These are phyloP conservation scores for Metarhizium album DNA, from an alignment of 2,329 filamentous ascomycete species.

Conservation along the genomic window DNA sequence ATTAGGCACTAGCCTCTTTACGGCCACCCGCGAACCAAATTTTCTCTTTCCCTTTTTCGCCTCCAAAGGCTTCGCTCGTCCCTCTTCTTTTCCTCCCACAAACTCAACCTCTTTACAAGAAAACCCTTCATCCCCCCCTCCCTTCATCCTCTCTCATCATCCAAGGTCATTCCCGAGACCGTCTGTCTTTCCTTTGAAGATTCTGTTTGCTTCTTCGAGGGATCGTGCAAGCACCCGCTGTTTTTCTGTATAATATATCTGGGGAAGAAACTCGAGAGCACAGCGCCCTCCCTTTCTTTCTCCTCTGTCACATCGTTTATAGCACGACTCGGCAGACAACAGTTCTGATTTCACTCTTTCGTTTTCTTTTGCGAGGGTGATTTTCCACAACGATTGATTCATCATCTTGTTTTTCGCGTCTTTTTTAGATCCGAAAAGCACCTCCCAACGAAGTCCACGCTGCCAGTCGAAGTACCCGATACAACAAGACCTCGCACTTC, in stretches of 20 bases:
- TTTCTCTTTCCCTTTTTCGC: conserved; percentile 23
- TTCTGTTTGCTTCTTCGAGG: conserved; percentile 31
- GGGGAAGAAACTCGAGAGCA: conserved; percentile 21
- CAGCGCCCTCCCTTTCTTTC: conserved; percentile 24
- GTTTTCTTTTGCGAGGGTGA: conserved; percentile 20
- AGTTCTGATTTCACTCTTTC: conserved; percentile 16
- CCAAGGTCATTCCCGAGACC: conserved; percentile 20
- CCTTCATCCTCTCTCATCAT: conserved; percentile 17
- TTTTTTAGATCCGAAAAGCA: neutral
- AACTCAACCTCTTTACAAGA: conserved; percentile 18
- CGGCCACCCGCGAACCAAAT: conserved; percentile 21
- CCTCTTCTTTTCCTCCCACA: conserved; percentile 23
- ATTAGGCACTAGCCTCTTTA: conserved; percentile 21
- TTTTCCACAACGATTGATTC: conserved; percentile 8
- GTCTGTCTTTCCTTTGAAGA: conserved; percentile 34
- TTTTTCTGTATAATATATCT: conserved; percentile 21
- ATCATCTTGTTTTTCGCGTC: conserved; percentile 5
- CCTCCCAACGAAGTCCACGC: neutral
- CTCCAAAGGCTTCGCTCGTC: conserved; percentile 13
- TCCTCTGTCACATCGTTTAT: conserved; percentile 17
- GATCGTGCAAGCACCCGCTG: conserved; percentile 22
- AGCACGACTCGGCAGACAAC: conserved; percentile 13
- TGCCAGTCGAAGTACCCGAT: neutral
- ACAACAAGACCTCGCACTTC: neutral
- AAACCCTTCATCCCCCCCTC: conserved; percentile 20